Conservation (phyloP, 257 asterid species). For the Dorcoceras hygrometricum region DNA sequence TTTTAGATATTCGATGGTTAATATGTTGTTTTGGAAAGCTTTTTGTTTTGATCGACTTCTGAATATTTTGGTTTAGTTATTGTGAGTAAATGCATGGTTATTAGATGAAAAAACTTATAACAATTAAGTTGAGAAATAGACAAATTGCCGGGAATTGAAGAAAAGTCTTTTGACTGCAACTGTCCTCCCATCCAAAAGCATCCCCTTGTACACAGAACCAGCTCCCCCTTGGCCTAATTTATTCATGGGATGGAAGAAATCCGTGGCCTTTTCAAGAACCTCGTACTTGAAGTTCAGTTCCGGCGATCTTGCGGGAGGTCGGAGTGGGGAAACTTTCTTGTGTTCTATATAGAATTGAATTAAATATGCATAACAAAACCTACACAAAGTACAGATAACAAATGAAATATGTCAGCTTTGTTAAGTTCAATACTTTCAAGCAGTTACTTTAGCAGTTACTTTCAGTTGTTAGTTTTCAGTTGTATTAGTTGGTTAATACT, state of each 20-base stretch:
- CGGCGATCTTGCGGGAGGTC: conserved; percentile 55
- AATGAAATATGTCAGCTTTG: no score
- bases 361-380: neutral
- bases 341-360: conserved; percentile 41
- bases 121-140: no score
- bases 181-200: conserved; percentile 52
- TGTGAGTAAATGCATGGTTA: no score
- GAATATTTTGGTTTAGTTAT: neutral
- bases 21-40: no score
- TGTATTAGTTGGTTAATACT: no score
- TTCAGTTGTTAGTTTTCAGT: no score
- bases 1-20: neutral
- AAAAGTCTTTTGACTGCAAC: conserved; percentile 84
- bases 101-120: no score
- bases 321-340: conserved; percentile 58
- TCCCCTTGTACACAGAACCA: conserved; percentile 77
- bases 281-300: conserved; percentile 75
- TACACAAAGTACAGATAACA: neutral
- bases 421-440: no score
- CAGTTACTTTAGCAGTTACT: no score
- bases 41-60: neutral
- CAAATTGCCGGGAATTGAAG: conserved; percentile 86
- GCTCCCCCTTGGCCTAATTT: conserved; percentile 93
- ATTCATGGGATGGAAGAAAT: conserved; percentile 53
- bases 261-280: conserved; percentile 78